Conservation (phyloP, 106 monocot genomes). For the Dioscorea alata region DNA sequence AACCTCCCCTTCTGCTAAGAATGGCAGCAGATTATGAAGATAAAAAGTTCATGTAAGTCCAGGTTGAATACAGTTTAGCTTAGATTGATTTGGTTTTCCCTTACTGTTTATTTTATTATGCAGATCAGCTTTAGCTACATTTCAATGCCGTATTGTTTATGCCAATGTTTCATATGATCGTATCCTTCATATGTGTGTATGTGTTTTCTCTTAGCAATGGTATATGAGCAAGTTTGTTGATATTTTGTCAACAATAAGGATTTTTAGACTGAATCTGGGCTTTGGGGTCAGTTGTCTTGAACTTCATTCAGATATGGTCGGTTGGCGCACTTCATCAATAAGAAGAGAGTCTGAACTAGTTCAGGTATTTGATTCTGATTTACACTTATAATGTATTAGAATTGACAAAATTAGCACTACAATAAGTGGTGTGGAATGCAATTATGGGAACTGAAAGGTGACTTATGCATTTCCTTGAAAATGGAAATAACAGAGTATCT, state of each 20-base stretch:
- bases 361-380: constrained; percentile 40
- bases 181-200: constrained; percentile 41
- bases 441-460: no score
- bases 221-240: no score
- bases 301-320: constrained; percentile 77
- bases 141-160: constrained; percentile 65
- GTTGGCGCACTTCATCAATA: constrained; percentile 97
- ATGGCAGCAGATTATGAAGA: constrained; percentile 88
- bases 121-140: constrained; percentile 84
- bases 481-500: no score
- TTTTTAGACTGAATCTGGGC: no score
- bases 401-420: no score
- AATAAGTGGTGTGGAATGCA: no score
- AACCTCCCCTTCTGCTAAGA: constrained; percentile 79
- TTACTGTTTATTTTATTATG: constrained; percentile 10
- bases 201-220: background rate
- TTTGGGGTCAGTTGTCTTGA: constrained; percentile 35
- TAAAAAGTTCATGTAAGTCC: constrained; percentile 67
- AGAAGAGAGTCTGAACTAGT: constrained; percentile 84
- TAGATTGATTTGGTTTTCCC: background rate
- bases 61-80: background rate
- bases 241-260: no score
- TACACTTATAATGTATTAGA: no score
- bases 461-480: no score
- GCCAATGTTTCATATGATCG: constrained; percentile 99